Conservation (phyloP, 1,284 basidiomycete species). For the Heimioporus punctisporus region DNA sequence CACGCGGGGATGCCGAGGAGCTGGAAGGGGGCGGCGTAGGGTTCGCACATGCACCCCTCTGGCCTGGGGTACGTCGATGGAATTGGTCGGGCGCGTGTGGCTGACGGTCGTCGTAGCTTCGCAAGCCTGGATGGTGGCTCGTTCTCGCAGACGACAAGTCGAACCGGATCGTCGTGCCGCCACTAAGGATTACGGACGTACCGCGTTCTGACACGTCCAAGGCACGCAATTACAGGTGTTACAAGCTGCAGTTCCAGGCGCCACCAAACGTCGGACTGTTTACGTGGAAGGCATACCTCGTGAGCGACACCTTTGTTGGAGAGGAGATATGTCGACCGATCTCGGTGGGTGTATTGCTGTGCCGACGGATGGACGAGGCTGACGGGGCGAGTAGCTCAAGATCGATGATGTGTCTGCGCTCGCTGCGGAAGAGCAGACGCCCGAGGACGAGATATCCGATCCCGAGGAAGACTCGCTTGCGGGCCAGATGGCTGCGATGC, state of each 20-base stretch:
- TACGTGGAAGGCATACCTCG: conserved; percentile 87
- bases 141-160: conserved; percentile 92
- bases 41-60: conserved; percentile 91
- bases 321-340: conserved; percentile 79
- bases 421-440: conserved; percentile 57
- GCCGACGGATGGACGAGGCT: background rate
- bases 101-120: conserved; percentile 49
- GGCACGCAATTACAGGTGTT: conserved; percentile 77
- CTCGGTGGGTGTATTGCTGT: conserved; percentile 48
- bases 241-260: conserved; percentile 95
- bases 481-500: conserved; percentile 99
- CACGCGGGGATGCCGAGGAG: conserved; percentile 67
- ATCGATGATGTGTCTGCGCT: conserved; percentile 75
- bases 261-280: conserved; percentile 86
- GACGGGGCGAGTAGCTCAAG: conserved; percentile 58
- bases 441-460: conserved; percentile 93
- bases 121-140: conserved; percentile 91
- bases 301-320: conserved; percentile 90
- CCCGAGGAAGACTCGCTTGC: conserved; percentile 96
- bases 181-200: conserved; percentile 82
- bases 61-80: conserved; percentile 66
- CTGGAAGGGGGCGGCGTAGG: conserved; percentile 48
- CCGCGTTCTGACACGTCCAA: conserved; percentile 62
- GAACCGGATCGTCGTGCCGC: conserved; percentile 91
- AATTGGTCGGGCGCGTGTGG: background rate